These are phyloP conservation scores for Hymenoscyphus infarciens DNA, from an alignment of 2,329 filamentous ascomycete species.

Conservation along the genomic window DNA sequence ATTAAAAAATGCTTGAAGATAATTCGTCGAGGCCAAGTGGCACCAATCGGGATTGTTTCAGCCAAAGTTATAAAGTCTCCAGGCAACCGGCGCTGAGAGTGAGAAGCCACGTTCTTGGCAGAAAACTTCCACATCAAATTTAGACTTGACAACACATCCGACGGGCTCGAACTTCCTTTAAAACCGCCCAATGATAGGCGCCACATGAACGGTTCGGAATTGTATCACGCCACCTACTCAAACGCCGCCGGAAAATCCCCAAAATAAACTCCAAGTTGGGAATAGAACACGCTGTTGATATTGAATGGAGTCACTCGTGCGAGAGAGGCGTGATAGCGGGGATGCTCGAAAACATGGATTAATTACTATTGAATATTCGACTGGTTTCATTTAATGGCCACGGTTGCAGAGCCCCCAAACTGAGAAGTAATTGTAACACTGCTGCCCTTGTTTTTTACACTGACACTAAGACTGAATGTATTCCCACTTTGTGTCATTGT, in stretches of 20 bases:
- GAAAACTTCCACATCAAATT: neutral
- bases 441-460: neutral
- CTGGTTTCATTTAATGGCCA: neutral
- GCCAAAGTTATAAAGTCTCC: neutral
- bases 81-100: neutral
- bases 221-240: no score
- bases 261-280: no score
- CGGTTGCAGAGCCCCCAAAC: neutral
- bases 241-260: no score
- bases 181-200: neutral
- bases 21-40: neutral
- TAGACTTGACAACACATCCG: neutral
- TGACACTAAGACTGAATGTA: neutral
- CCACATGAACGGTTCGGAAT: neutral
- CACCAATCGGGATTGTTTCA: slow-evolving; percentile 1
- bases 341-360: no score
- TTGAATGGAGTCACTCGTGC: neutral
- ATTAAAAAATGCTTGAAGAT: neutral
- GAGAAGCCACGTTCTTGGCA: neutral
- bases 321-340: neutral
- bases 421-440: neutral
- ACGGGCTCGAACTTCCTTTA: neutral
- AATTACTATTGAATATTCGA: neutral
- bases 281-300: no score
- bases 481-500: neutral